phyloP scores from a whole-genome alignment of 2,329 filamentous ascomycete species.

The Colletotrichum sp. region DNA sequence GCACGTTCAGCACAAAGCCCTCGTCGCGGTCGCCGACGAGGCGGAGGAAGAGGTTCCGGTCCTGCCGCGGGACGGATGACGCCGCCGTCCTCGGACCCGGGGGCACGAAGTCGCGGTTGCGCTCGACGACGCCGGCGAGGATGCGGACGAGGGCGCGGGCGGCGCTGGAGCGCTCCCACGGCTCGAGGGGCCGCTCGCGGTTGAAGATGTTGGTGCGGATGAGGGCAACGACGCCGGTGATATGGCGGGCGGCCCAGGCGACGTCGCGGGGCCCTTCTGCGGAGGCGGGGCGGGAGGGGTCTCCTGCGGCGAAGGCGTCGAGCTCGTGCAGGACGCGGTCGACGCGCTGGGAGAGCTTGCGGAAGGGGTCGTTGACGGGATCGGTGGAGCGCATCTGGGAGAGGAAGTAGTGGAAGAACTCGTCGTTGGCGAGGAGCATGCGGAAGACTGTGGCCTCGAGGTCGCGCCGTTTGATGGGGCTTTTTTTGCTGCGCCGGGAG shows the following conservation, averaged over 20 bases:
- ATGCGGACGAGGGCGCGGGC: slow-evolving; percentile 54
- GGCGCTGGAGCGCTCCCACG: slow-evolving; percentile 47
- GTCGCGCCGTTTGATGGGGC: slow-evolving; percentile 48
- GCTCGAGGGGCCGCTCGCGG: slow-evolving; percentile 39
- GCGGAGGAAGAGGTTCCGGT: slow-evolving; percentile 52
- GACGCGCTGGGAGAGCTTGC: slow-evolving; percentile 52
- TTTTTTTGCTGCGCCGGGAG: slow-evolving; percentile 23
- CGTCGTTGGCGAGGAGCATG: slow-evolving; percentile 59
- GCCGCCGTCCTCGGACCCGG: slow-evolving; percentile 18
- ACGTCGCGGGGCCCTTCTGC: slow-evolving; percentile 43
- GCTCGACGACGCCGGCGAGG: slow-evolving; percentile 47
- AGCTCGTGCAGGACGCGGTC: slow-evolving; percentile 51
- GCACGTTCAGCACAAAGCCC: slow-evolving; percentile 50
- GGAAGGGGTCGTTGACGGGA: slow-evolving; percentile 50
- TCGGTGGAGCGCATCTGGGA: slow-evolving; percentile 49
- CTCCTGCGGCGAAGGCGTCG: slow-evolving; percentile 33
- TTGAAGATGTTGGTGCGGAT: slow-evolving; percentile 47
- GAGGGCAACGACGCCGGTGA: slow-evolving; percentile 45
- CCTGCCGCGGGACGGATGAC: slow-evolving; percentile 20
- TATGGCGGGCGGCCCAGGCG: slow-evolving; percentile 54
- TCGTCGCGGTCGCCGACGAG: slow-evolving; percentile 50
- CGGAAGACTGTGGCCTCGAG: slow-evolving; percentile 57
- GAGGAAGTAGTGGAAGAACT: slow-evolving; percentile 59
- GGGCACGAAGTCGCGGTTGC: slow-evolving; percentile 41
- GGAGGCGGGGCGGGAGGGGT: neutral